phyloP scores from a whole-genome alignment of 129 eudicot species.

The Flaveria ramosissima region DNA sequence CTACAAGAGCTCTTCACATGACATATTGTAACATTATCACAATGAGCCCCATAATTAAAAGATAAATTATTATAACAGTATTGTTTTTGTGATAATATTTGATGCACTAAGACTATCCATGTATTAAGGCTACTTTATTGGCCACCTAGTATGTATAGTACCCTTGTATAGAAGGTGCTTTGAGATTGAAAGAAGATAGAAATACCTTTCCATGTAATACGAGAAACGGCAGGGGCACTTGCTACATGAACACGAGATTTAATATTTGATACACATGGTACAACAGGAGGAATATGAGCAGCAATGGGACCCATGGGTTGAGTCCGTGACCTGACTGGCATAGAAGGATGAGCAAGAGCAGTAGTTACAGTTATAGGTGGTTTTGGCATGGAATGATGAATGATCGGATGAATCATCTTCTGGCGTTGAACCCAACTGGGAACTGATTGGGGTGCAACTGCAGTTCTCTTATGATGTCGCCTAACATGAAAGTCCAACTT shows the following conservation, averaged over 20 bases:
- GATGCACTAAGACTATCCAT: neutral
- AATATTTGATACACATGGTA: conserved; percentile 13
- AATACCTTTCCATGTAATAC: conserved; percentile 56
- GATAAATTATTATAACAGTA: neutral
- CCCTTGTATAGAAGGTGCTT: neutral
- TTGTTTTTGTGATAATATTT: neutral
- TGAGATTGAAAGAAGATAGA: neutral
- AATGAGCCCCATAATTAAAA: neutral
- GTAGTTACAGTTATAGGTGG: conserved; percentile 4
- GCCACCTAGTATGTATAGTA: neutral
- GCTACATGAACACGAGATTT: conserved; percentile 8
- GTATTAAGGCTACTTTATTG: conserved; percentile 1
- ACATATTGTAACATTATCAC: neutral
- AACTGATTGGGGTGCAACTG: conserved; percentile 40
- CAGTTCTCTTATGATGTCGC: conserved; percentile 50
- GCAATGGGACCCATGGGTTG: conserved; percentile 14
- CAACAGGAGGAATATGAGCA: conserved; percentile 16
- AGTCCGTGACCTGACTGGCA: conserved; percentile 5
- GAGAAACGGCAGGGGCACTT: conserved; percentile 31
- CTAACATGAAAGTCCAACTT: conserved; percentile 11
- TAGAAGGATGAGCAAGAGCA: conserved; percentile 14
- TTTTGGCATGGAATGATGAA: conserved; percentile 25
- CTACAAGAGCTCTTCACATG: conserved; percentile 5
- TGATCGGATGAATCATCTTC: conserved; percentile 33
- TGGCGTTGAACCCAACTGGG: conserved; percentile 50